A percentile compares a stretch with the other conserved stretches of the same genome.
Conservation (phyloP, 352 stramenopile species). For the Saprolegnia parasitica region DNA sequence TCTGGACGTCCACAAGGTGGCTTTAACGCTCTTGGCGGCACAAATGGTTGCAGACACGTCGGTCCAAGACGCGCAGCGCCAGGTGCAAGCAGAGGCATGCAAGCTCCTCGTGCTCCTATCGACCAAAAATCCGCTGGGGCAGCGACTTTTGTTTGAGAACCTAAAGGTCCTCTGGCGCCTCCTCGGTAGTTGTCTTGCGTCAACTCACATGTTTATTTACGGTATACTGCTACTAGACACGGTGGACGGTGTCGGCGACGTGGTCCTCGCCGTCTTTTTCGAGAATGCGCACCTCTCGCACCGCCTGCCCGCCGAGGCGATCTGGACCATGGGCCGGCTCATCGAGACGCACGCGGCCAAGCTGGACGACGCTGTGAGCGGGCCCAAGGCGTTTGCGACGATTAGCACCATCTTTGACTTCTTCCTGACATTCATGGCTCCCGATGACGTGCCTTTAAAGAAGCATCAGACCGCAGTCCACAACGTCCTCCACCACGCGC, state of each 20-base stretch:
- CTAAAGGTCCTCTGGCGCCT: background rate
- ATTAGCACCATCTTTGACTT: conserved; percentile 15
- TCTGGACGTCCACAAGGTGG: conserved; percentile 4
- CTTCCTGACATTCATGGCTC: conserved; percentile 6
- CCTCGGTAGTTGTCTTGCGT: conserved; percentile 5
- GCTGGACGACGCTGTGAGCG: background rate
- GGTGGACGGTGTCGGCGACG: conserved; percentile 1
- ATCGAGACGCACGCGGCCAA: background rate
- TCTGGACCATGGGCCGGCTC: conserved; percentile 6
- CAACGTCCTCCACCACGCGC: background rate
- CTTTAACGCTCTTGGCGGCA: background rate
- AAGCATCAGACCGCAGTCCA: background rate
- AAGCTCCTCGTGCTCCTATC: conserved; percentile 9
- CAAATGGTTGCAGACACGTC: background rate
- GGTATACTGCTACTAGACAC: no score
- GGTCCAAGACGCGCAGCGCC: background rate
- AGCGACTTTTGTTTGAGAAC: conserved; percentile 6
- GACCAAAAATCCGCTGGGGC: background rate
- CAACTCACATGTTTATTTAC: no score
- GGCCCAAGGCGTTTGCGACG: background rate
- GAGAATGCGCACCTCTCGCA: background rate
- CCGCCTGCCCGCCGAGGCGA: background rate
- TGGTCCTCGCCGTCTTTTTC: conserved; percentile 6
- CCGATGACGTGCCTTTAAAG: conserved; percentile 3
- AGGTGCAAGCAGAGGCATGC: background rate